Percentiles rank a stretch among this genome's conserved stretches.
phyloP scores from a whole-genome alignment of 495 filamentous ascomycete genomes.

The Rusavskia elegans region DNA sequence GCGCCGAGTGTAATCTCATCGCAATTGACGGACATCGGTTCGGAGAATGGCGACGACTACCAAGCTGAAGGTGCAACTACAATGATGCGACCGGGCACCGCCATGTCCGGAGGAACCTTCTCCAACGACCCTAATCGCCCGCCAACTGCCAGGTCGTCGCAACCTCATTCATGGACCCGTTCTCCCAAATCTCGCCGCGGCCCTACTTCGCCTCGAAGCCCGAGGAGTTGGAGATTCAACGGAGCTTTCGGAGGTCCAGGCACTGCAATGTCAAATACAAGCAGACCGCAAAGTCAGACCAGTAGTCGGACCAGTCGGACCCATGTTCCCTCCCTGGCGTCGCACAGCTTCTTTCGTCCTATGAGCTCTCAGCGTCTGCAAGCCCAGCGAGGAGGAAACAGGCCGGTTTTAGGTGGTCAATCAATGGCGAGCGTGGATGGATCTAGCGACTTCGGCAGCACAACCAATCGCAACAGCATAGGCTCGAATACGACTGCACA shows the following conservation, averaged over 20 bases:
- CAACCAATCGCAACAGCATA: constrained; percentile 33
- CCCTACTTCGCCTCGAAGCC: constrained; percentile 15
- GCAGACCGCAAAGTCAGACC: constrained; percentile 44
- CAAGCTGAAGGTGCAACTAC: constrained; percentile 4
- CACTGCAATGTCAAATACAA: constrained; percentile 20
- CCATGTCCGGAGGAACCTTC: constrained; percentile 12
- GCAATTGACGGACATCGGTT: constrained; percentile 64
- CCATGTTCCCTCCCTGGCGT: constrained; percentile 78
- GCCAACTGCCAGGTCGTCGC: constrained; percentile 23
- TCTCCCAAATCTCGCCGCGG: constrained; percentile 31
- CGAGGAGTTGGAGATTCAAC: constrained; percentile 16
- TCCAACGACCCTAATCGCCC: constrained; percentile 19
- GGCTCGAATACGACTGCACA: constrained; percentile 28
- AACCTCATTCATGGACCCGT: constrained; percentile 26
- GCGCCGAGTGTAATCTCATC: constrained; percentile 64
- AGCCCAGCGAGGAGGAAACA: constrained; percentile 61
- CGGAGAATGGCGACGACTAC: constrained; percentile 30
- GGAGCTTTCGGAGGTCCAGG: constrained; percentile 19
- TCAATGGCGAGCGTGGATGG: constrained; percentile 26
- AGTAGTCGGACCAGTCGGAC: constrained; percentile 70
- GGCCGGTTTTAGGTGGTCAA: constrained; percentile 29
- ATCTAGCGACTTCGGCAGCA: constrained; percentile 25
- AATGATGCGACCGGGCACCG: constrained; percentile 21
- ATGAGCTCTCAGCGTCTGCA: constrained; percentile 95
- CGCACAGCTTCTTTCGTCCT: constrained; percentile 83